These are phyloP conservation scores for Penicillium sp. DNA, from an alignment of 2,329 filamentous ascomycete species.

Conservation along the genomic window DNA sequence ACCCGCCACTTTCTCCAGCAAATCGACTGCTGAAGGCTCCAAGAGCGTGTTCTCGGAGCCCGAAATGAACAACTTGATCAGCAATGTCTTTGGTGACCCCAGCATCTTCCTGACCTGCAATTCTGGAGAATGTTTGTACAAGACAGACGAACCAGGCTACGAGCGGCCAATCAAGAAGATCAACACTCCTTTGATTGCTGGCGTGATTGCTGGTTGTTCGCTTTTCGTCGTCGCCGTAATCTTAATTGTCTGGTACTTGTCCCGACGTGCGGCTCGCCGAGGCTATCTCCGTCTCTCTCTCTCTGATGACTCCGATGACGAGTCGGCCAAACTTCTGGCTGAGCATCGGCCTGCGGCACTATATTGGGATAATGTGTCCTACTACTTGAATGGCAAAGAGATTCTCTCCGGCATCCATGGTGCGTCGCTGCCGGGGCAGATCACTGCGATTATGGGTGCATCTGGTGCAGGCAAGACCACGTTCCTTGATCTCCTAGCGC, in stretches of 20 bases:
- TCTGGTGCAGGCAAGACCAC: constrained; percentile 97
- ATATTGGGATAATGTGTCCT: constrained; percentile 85
- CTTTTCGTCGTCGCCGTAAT: constrained; percentile 89
- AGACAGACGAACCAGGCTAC: constrained; percentile 91
- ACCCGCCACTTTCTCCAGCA: constrained; percentile 79
- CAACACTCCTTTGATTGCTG: constrained; percentile 93
- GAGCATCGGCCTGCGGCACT: constrained; percentile 90
- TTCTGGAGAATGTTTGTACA: constrained; percentile 89
- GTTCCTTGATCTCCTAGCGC: constrained; percentile 91
- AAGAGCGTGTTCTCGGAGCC: constrained; percentile 76
- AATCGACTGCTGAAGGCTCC: constrained; percentile 66
- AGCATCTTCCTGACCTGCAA: constrained; percentile 83
- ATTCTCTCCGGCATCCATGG: constrained; percentile 81
- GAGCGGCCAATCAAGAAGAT: constrained; percentile 86
- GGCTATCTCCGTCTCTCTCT: constrained; percentile 74
- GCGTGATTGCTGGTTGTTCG: constrained; percentile 82
- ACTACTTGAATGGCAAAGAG: constrained; percentile 81
- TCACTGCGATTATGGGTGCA: constrained; percentile 96
- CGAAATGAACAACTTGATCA: constrained; percentile 88
- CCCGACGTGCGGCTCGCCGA: constrained; percentile 65
- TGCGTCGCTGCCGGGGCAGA: constrained; percentile 89
- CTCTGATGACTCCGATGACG: constrained; percentile 83
- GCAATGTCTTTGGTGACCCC: constrained; percentile 83
- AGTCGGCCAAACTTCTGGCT: constrained; percentile 80
- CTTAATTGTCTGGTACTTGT: constrained; percentile 82